Evolutionary conservation across 139 green algal species (phyloP).

Genomic region (Auxenochlorella protothecoides): DNA sequence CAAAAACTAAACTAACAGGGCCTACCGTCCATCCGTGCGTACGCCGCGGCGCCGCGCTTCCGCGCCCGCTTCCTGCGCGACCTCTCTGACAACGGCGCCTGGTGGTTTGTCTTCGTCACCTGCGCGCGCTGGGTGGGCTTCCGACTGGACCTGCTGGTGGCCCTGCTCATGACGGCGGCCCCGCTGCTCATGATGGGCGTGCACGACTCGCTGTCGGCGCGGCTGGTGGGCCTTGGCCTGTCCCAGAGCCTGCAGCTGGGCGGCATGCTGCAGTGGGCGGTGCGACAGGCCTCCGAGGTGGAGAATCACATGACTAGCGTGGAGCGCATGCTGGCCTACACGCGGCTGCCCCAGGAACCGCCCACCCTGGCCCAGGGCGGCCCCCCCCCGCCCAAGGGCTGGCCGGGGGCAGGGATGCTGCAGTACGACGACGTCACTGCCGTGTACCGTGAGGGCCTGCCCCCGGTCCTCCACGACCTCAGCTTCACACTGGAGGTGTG

Average conservation of each 20-base stretch:
- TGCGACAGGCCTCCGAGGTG: conserved; percentile 52
- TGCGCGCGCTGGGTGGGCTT: conserved; percentile 58
- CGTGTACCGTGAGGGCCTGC: conserved; percentile 61
- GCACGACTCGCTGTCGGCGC: conserved; percentile 12
- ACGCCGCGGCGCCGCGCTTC: conserved; percentile 45
- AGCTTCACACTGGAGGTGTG: conserved; percentile 45
- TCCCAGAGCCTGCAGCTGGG: conserved; percentile 62
- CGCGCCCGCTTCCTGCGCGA: conserved; percentile 34
- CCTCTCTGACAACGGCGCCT: conserved; percentile 49
- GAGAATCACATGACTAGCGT: conserved; percentile 79
- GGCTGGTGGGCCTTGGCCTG: conserved; percentile 57
- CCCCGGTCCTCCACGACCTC: conserved; percentile 52
- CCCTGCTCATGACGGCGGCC: conserved; percentile 42
- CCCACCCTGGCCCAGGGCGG: conserved; percentile 18
- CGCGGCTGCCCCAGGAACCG: conserved; percentile 46
- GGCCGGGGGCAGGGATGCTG: conserved; percentile 51
- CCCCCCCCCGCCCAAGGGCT: conserved; percentile 31
- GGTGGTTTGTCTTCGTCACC: conserved; percentile 50
- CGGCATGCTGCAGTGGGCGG: conserved; percentile 58
- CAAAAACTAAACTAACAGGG: conserved; percentile 28
- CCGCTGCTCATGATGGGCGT: conserved; percentile 56
- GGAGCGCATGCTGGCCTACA: conserved; percentile 74
- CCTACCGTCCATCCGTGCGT: conserved; percentile 88
- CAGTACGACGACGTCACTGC: conserved; percentile 37
- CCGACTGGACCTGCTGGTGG: conserved; percentile 58